A percentile compares a stretch with the other conserved stretches of the same genome.
phyloP scores from a whole-genome alignment of 169 alveolate species.

The Condylostoma magnum region DNA sequence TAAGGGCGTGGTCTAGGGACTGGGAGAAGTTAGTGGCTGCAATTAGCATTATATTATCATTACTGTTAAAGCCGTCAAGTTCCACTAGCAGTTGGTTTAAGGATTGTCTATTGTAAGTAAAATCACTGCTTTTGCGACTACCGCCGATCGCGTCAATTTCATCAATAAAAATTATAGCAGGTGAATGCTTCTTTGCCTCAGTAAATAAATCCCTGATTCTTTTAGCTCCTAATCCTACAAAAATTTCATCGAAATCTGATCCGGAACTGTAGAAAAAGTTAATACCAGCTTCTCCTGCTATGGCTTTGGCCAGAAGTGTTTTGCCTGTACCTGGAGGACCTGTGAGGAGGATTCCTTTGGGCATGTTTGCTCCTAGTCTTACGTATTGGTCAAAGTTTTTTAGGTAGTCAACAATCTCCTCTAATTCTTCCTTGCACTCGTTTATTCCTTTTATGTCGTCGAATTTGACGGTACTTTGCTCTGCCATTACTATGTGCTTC shows the following conservation, averaged over 20 bases:
- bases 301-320: slow-evolving; percentile 96
- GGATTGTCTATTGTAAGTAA: slow-evolving; percentile 56
- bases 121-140: slow-evolving; percentile 45
- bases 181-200: slow-evolving; percentile 74
- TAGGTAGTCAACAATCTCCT: slow-evolving; percentile 92
- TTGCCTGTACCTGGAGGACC: slow-evolving; percentile 99
- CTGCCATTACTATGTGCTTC: not conserved
- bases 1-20: slow-evolving; percentile 92
- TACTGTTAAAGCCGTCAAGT: slow-evolving; percentile 84
- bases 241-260: slow-evolving; percentile 93
- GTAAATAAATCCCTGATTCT: slow-evolving; percentile 90
- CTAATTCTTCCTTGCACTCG: slow-evolving; percentile 90
- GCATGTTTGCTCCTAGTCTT: slow-evolving; percentile 94
- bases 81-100: slow-evolving; percentile 85
- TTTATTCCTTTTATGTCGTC: slow-evolving; percentile 87
- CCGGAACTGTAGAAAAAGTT: slow-evolving; percentile 93
- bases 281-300: slow-evolving; percentile 91
- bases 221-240: slow-evolving; percentile 94
- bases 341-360: slow-evolving; percentile 95
- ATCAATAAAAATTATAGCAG: slow-evolving; percentile 94
- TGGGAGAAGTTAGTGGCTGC: slow-evolving; percentile 95
- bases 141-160: slow-evolving; percentile 95
- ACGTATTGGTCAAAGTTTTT: slow-evolving; percentile 88
- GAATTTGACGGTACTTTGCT: slow-evolving; percentile 56
- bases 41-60: slow-evolving; percentile 78